Conservation (phyloP, 1,139 yeast species). For the Kodamaea ohmeri region DNA sequence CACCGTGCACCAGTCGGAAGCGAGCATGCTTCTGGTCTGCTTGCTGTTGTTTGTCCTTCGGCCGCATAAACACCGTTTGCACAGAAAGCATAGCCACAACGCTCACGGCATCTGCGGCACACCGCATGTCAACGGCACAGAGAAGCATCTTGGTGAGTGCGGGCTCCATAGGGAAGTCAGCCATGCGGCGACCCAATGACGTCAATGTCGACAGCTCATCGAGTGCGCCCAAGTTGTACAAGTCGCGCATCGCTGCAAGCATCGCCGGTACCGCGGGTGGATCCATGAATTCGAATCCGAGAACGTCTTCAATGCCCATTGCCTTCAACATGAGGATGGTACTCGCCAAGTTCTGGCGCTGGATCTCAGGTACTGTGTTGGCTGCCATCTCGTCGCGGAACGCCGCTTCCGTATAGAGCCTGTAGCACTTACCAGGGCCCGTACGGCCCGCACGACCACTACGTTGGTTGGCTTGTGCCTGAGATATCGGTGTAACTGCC, state of each 20-base stretch:
- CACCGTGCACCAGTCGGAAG: slow-evolving; percentile 79
- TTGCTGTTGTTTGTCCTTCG: slow-evolving; percentile 65
- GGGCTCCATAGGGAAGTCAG: slow-evolving; percentile 96
- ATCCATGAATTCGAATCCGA: slow-evolving; percentile 89
- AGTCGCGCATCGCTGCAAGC: slow-evolving; percentile 76
- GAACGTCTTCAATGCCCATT: slow-evolving; percentile 84
- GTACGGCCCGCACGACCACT: slow-evolving; percentile 87
- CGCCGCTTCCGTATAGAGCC: slow-evolving; percentile 70
- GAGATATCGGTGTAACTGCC: slow-evolving; percentile 70
- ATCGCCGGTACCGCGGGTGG: slow-evolving; percentile 81
- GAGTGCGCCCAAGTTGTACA: slow-evolving; percentile 78
- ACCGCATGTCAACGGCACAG: slow-evolving; percentile 67
- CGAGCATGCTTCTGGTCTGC: slow-evolving; percentile 79
- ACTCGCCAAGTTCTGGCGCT: slow-evolving; percentile 80
- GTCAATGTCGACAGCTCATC: slow-evolving; percentile 80
- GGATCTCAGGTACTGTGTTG: slow-evolving; percentile 87
- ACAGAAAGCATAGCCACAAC: slow-evolving; percentile 92
- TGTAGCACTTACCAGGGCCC: slow-evolving; percentile 78
- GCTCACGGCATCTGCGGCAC: slow-evolving; percentile 79
- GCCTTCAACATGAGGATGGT: slow-evolving; percentile 90
- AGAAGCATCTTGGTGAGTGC: slow-evolving; percentile 79
- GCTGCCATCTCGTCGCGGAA: slow-evolving; percentile 76
- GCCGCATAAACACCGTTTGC: slow-evolving; percentile 80
- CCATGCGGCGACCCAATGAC: slow-evolving; percentile 73
- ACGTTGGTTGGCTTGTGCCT: slow-evolving; percentile 81